phyloP scores from a whole-genome alignment of 768 basidiomycete species.

The Boletus rufocinnamomeus region DNA sequence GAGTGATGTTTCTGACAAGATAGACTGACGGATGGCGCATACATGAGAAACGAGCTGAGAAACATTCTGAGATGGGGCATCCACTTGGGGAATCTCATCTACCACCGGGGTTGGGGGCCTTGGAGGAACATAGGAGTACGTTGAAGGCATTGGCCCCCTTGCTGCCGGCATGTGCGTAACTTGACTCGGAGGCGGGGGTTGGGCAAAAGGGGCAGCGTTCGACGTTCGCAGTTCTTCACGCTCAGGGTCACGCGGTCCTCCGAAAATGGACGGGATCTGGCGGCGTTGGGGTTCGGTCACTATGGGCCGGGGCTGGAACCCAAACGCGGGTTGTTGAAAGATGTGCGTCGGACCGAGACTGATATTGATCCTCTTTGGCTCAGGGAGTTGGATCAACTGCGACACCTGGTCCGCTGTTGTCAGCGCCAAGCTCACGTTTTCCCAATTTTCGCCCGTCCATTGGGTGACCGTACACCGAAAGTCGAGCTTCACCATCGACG shows the following conservation, averaged over 20 bases:
- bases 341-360: background rate
- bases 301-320: background rate
- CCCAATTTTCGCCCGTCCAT: constrained; percentile 36
- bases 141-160: too few species aligned
- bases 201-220: too few species aligned
- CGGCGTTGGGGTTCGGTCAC: background rate
- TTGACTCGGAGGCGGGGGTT: too few species aligned
- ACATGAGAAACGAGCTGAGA: constrained; percentile 18
- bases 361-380: constrained; percentile 23
- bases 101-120: background rate
- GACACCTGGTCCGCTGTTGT: constrained; percentile 26
- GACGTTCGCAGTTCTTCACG: too few species aligned
- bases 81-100: background rate
- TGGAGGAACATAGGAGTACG: background rate
- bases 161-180: too few species aligned
- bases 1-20: background rate
- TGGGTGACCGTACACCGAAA: constrained; percentile 34
- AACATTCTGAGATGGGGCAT: constrained; percentile 2
- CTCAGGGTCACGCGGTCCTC: too few species aligned
- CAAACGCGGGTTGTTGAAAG: background rate
- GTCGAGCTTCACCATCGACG: constrained; percentile 22
- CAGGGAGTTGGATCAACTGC: constrained; percentile 23
- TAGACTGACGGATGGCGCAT: background rate
- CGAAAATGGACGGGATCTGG: too few species aligned
- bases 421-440: constrained; percentile 25